Evolutionary conservation across 306 rosid genomes (phyloP).

Genomic region (Styphnolobium japonicum): DNA sequence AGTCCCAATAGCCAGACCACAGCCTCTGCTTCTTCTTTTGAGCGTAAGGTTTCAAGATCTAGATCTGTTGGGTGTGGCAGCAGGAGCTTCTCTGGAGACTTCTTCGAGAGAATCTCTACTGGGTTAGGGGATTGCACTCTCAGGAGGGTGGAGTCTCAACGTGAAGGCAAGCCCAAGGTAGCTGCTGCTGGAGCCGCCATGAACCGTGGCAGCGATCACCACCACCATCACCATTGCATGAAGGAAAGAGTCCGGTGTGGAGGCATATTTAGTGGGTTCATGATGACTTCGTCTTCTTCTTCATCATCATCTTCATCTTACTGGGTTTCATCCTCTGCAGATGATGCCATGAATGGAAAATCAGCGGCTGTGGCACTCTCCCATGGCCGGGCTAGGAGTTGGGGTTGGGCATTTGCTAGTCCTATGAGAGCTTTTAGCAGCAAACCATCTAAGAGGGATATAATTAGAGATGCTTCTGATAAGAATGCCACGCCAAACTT

Average conservation of each 20-base stretch:
- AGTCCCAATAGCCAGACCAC: conserved; percentile 45
- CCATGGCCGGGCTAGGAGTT: conserved; percentile 54
- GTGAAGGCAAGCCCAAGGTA: conserved; percentile 66
- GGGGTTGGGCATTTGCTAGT: conserved; percentile 95
- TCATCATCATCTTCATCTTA: conserved; percentile 72
- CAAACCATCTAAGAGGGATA: conserved; percentile 51
- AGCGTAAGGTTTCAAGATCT: conserved; percentile 89
- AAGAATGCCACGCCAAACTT: conserved; percentile 61
- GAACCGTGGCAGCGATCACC: conserved; percentile 16
- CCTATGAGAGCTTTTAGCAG: conserved; percentile 81
- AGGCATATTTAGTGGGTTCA: conserved; percentile 85
- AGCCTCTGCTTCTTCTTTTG: conserved; percentile 69
- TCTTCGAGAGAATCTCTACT: conserved; percentile 96
- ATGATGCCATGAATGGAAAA: conserved; percentile 46
- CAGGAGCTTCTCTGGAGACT: conserved; percentile 91
- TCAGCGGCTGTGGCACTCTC: conserved; percentile 24
- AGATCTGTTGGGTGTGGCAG: conserved; percentile 98
- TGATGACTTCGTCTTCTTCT: conserved; percentile 70
- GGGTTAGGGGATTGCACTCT: conserved; percentile 95
- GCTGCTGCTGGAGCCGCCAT: neutral
- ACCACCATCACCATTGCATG: conserved; percentile 50
- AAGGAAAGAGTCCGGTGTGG: conserved; percentile 81
- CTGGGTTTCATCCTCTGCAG: conserved; percentile 72
- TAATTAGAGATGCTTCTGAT: conserved; percentile 51
- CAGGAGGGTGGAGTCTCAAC: conserved; percentile 84